Conservation (phyloP, 495 filamentous ascomycete species). For the Penicillium coprophilum region DNA sequence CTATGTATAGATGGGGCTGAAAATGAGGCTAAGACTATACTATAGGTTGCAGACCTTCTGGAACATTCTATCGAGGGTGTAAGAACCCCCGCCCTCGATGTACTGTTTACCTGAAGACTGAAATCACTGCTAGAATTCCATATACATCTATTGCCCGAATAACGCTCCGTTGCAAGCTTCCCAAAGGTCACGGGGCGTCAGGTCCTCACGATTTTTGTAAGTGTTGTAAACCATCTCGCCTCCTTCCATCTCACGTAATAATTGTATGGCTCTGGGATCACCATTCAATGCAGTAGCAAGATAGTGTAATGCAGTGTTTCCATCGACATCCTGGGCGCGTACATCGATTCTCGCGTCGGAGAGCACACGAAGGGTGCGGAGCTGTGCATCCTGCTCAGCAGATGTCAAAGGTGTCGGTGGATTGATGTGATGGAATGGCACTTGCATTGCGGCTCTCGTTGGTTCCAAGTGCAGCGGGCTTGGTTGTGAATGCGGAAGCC, state of each 20-base stretch:
- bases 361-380: background rate
- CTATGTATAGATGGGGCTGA: no score
- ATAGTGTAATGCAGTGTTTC: constrained; percentile 6
- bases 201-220: background rate
- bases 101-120: no score
- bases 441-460: background rate
- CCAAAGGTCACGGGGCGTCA: background rate
- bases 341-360: background rate
- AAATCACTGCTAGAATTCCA: no score
- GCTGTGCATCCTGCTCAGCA: background rate
- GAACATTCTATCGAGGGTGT: no score
- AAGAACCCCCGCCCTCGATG: no score
- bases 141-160: no score
- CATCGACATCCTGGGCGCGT: background rate
- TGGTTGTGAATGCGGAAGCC: background rate
- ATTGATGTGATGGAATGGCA: background rate
- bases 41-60: no score
- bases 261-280: background rate
- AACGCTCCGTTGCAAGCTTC: no score
- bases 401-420: background rate
- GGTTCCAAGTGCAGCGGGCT: background rate
- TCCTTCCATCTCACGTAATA: background rate
- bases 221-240: background rate
- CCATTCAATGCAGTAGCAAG: background rate
- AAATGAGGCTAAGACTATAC: no score